Base-by-base conservation (phyloP, 2,329 filamentous ascomycete species). In the Arthrobotrys pseudoclavata region DNA sequence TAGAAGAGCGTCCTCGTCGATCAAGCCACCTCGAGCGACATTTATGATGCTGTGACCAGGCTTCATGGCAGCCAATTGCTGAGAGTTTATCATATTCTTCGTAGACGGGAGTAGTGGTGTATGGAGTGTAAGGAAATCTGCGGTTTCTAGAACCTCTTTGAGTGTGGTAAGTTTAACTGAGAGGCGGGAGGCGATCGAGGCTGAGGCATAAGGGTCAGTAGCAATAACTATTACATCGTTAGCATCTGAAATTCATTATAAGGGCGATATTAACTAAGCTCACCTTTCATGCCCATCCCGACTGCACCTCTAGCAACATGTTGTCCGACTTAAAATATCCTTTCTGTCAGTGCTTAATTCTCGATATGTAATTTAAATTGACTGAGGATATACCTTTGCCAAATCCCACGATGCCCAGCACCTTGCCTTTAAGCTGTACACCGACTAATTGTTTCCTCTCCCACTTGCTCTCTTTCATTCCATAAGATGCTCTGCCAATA, bases 61-160 rank as follows among this genome's bases (percentile, higher is more conserved):
- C 82, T 92, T 94, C 92, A 96, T 95, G 7, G 85, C 86, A 22
- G 85, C 85, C 7, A 95, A 84, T 83, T 95, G 91, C 0, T 86
- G 83, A 52, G 88, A 88, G 0, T 90, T 88, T 22, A 96, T 88
- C 84, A 96, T 87, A 69, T 92, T 91, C 72, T 91, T 87, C 0
- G 92, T 96, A 4, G 90, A 91, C 4, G 91, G 91, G 74, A 94
- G 88, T 69, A 96, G 86, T 0, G 93, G 93, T 0, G 92, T 95
- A 82, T 96, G 92, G 9, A 95, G 90, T 0, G 92, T 94, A 77
- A 96, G 82, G 82, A 95, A 94, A 83, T 95, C 92, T 0, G 90
- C 88, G 26, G 86, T 85, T 0, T 89, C 87, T 13, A 96, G 86
- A 13, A 95, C 84, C 22, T 88, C 87, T 2, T 86, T 84, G 18